A percentile compares a stretch with the other conserved stretches of the same genome.
Conservation (phyloP, 2,329 filamentous ascomycete genomes). For the Colletotrichum kahawae region DNA sequence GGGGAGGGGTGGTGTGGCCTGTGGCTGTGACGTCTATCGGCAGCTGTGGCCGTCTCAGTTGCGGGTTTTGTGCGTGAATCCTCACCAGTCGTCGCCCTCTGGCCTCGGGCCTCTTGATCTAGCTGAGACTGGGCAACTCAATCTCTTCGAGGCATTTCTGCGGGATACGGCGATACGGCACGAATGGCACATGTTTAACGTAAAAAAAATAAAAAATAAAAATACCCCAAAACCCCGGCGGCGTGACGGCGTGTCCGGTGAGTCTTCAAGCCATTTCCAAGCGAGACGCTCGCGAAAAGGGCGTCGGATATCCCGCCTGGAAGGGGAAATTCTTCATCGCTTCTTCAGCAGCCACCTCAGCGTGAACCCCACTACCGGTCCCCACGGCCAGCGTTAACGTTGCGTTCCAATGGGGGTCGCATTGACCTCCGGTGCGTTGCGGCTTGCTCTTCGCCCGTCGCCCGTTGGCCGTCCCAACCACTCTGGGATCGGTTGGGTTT, state of each 20-base stretch:
- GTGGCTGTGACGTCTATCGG: slow-evolving; percentile 16
- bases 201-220: not conserved
- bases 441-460: not conserved
- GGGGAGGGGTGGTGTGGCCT: not conserved
- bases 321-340: not conserved
- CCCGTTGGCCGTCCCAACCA: slow-evolving; percentile 2
- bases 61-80: slow-evolving; percentile 18
- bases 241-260: not conserved
- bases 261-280: not conserved
- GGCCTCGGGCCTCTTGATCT: not conserved
- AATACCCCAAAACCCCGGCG: not conserved
- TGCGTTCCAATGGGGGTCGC: not conserved
- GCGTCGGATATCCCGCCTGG: not conserved
- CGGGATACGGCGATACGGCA: not conserved
- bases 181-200: not conserved
- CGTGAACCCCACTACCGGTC: not conserved
- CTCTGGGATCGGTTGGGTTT: not conserved
- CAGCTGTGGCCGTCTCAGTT: slow-evolving; percentile 10
- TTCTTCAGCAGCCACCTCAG: not conserved
- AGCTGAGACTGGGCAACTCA: not conserved
- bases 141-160: slow-evolving; percentile 9
- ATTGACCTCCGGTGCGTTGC: not conserved
- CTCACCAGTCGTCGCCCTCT: not conserved
- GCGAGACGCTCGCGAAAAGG: not conserved
- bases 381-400: not conserved